Evolutionary conservation across 2,329 filamentous ascomycete genomes (phyloP), one percentile per base, ranked within the genome.

Genomic region (Fusarium secorum): DNA sequence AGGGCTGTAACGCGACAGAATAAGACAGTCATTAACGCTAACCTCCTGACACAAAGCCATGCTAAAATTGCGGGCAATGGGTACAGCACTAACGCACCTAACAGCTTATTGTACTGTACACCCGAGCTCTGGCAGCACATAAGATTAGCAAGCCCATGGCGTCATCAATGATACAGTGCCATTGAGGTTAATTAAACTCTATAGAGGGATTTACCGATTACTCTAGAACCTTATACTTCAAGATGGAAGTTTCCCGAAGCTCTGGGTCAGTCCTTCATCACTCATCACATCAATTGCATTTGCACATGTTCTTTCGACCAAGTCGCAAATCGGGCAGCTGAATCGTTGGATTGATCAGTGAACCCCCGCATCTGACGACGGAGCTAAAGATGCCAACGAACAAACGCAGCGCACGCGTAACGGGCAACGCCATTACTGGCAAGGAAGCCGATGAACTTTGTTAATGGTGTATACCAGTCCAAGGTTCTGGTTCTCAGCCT

Each of bases 21-120:
- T 20, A 26, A 51, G 17, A 7, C 8, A 13, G 15, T 33, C 4
- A 18, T 1, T 5, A 1, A 5, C 5, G 3, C n/a, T 24, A 5
- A 5, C 0, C 0, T 1, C 6, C 14, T 51, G 17, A 35, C 30
- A 8, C 0, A 11, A 17, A 0, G 4, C 8, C 8, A 3, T 4
- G 7, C 2, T 0, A 2, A 18, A 7, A 33, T 0, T 2, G 46
- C 17, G 4, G 0, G 0, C 0, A 4, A 3, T 4, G 3, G 6
- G 0, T 24, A 11, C 1, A 2, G 13, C 17, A 15, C 30, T 24
- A 51, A 35, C 46, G 11, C 3, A 7, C 0, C 4, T 5, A 1
- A 2, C 11, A n/a, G n/a, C n/a, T n/a, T n/a, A n/a, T n/a, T n/a
- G n/a, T n/a, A n/a, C n/a, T n/a, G n/a, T n/a, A n/a, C n/a, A n/a